Base-by-base conservation (phyloP, 208 protist species). In the Paratrypanosoma confusum region DNA sequence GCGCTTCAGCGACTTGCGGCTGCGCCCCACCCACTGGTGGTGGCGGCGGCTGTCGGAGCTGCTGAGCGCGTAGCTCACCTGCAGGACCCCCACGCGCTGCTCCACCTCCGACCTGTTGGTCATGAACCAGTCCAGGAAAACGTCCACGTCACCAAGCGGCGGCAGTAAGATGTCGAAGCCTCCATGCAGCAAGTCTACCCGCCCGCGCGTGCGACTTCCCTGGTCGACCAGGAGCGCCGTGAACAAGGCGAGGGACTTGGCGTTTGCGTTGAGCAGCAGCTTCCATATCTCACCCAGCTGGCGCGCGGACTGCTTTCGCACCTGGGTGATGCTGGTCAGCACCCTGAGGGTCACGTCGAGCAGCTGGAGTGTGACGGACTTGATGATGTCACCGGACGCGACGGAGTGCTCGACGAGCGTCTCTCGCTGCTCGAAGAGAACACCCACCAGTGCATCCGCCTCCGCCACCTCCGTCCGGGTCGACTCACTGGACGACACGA, bases 351-450 rank as follows among this genome's bases (percentile, higher is more conserved):
- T 65, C 35, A 81, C 34, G 39, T 78, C 59, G 34, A 81, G 49
- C 22, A 85, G 46, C 0, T 62, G 59, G 14, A 45, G 31, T 18
- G 68, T 47, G 13, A 72, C 54, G 2, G 41, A 45, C n/a, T 50
- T 55, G 5, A 81, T 56, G 24, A 78, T 42, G 22, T 81, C 71
- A 3, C 33, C 39, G 2, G 57, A 48, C 4, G 75, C 71, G 32
- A 85, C 56, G 1, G 65, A 50, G n/a, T 37, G 42, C n/a, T 48
- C 20, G 39, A 86, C 66, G 32, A 86, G 52, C 16, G 56, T 40
- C 29, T 66, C 62, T 10, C 46, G 43, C 25, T 54, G 58, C 39
- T 43, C 39, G 50, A 63, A 64, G n/a, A 65, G 33, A 32, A 79
- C 58, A 36, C 74, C 68, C 10, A 79, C 55, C 5, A 64, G 57